A percentile compares a stretch with the other conserved stretches of the same genome.
phyloP scores from a whole-genome alignment of 169 alveolate genomes.

The Babesia microti region DNA sequence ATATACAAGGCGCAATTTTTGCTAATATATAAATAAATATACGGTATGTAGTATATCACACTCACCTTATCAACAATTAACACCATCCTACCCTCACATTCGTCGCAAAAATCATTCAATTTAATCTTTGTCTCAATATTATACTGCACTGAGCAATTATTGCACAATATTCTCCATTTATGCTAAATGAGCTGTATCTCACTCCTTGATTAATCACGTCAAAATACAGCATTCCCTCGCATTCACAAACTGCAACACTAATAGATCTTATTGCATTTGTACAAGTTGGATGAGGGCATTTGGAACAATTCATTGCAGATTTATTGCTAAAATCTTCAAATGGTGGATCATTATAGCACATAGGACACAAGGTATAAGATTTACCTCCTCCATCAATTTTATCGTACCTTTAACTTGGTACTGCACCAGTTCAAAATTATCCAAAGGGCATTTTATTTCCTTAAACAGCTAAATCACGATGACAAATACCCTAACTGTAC shows the following conservation, averaged over 20 bases:
- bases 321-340: conserved; percentile 20
- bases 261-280: conserved; percentile 16
- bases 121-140: no score
- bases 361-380: conserved; percentile 52
- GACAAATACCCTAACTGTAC: conserved; percentile 37
- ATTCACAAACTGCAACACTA: conserved; percentile 14
- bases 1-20: no score
- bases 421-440: conserved; percentile 59
- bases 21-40: no score
- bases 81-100: no score
- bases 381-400: conserved; percentile 25
- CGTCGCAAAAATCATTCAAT: no score
- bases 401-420: conserved; percentile 6
- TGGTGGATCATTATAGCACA: conserved; percentile 68
- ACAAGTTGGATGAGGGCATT: conserved; percentile 49
- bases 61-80: no score
- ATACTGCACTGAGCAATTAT: no score
- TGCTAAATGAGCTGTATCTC: conserved; percentile 2
- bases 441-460: conserved; percentile 69
- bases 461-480: conserved; percentile 29
- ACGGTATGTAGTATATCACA: no score
- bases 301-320: conserved; percentile 36
- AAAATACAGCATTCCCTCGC: conserved; percentile 23
- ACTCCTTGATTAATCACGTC: conserved; percentile 10
- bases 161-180: no score